Conservation (phyloP, 2,329 filamentous ascomycete genomes). For the Sporothrix variecibatus region DNA sequence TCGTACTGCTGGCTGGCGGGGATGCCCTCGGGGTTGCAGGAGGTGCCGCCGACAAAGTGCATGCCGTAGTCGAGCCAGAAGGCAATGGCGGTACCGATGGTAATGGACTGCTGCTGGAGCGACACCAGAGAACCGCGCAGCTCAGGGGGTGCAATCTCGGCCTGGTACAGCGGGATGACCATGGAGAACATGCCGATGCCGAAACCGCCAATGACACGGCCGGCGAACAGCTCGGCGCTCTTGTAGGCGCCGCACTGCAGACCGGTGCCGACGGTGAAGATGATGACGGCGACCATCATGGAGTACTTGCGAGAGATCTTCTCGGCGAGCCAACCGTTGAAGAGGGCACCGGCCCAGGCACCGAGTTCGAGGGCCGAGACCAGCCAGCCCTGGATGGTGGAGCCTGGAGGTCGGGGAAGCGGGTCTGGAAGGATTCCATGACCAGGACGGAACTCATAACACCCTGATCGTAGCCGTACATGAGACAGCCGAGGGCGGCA, state of each 20-base stretch:
- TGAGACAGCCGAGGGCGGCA: slow-evolving; percentile 24
- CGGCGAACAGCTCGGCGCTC: slow-evolving; percentile 19
- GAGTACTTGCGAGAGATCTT: slow-evolving; percentile 26
- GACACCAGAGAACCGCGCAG: slow-evolving; percentile 24
- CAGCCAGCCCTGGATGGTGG: slow-evolving; percentile 24
- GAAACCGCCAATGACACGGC: slow-evolving; percentile 24
- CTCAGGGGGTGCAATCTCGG: slow-evolving; percentile 25
- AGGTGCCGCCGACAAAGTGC: slow-evolving; percentile 31
- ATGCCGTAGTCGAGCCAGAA: slow-evolving; percentile 59
- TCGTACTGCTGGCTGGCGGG: slow-evolving; percentile 49
- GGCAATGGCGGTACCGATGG: slow-evolving; percentile 54
- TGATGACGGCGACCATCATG: slow-evolving; percentile 24
- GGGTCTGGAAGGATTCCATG: slow-evolving; percentile 25
- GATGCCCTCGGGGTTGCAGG: slow-evolving; percentile 46
- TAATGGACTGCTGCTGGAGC: slow-evolving; percentile 36
- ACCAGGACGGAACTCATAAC: slow-evolving; percentile 23
- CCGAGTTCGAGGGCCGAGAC: slow-evolving; percentile 23
- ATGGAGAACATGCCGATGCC: slow-evolving; percentile 36
- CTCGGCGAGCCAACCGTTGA: slow-evolving; percentile 25
- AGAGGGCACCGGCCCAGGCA: slow-evolving; percentile 22
- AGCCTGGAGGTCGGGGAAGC: slow-evolving; percentile 21
- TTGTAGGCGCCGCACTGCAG: slow-evolving; percentile 22
- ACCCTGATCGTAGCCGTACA: slow-evolving; percentile 26
- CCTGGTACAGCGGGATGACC: slow-evolving; percentile 35
- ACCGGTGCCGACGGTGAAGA: slow-evolving; percentile 21